These are phyloP conservation scores for Atkinsonella texensis DNA, from an alignment of 2,329 filamentous ascomycete genomes.

Conservation along the genomic window DNA sequence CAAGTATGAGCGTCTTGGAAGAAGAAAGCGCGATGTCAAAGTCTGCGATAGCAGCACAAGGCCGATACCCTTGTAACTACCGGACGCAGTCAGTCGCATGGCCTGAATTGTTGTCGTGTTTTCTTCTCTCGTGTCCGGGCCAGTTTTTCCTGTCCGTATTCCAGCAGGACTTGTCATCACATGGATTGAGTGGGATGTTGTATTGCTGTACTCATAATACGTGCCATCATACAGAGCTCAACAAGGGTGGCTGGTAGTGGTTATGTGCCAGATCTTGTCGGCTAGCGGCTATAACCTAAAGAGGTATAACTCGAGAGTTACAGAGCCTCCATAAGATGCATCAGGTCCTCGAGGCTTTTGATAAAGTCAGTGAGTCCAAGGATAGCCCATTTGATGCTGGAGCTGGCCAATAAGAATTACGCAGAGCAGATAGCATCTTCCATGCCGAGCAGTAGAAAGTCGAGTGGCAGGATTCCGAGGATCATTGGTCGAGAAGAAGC, in stretches of 20 bases:
- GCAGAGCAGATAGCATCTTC: too few species aligned
- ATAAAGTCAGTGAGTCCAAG: neutral
- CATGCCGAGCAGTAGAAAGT: too few species aligned
- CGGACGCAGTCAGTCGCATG: neutral
- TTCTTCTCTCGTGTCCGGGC: neutral
- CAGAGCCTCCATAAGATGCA: neutral
- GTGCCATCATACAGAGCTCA: constrained; percentile 3
- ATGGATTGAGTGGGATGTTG: neutral
- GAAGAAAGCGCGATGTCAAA: constrained; percentile 12
- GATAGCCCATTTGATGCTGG: neutral
- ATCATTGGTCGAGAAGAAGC: too few species aligned
- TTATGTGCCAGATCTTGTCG: constrained; percentile 5
- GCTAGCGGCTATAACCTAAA: constrained; percentile 3
- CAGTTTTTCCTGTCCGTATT: constrained; percentile 1
- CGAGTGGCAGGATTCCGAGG: too few species aligned
- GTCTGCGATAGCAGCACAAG: constrained; percentile 6
- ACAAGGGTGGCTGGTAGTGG: constrained; percentile 3
- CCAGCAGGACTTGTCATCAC: constrained; percentile 2
- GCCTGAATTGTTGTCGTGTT: neutral
- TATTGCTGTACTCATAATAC: constrained; percentile 4
- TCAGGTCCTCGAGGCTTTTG: neutral
- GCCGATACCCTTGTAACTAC: constrained; percentile 5
- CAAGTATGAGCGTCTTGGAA: constrained; percentile 12
- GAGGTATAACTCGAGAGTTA: neutral
- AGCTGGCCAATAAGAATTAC: too few species aligned